Conservation (phyloP, 2,329 filamentous ascomycete genomes). For the Monosporascus sp. region DNA sequence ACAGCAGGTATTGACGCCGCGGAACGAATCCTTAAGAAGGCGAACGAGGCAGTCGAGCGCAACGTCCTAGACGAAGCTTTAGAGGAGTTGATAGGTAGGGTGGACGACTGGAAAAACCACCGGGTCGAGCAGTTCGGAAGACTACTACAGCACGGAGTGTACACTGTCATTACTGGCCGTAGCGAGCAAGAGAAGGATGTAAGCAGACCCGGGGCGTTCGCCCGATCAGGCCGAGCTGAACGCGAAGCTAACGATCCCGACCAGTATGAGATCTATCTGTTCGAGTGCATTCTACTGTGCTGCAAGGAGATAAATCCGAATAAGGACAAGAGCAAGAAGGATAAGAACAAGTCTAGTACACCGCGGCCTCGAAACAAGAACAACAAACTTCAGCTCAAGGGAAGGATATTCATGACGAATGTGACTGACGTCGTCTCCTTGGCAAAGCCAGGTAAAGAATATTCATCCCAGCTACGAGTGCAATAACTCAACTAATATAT, state of each 20-base stretch:
- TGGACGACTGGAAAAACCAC: slow-evolving; percentile 97
- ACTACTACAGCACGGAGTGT: slow-evolving; percentile 80
- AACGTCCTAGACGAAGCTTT: slow-evolving; percentile 81
- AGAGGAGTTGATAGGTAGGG: slow-evolving; percentile 71
- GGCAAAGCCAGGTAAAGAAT: slow-evolving; percentile 73
- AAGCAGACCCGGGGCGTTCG: slow-evolving; percentile 28
- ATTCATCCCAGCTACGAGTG: background rate
- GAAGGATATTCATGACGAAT: slow-evolving; percentile 98
- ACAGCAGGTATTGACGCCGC: slow-evolving; percentile 73
- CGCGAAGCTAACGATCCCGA: slow-evolving; percentile 13
- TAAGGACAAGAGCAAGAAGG: slow-evolving; percentile 75
- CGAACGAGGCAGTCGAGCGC: slow-evolving; percentile 86
- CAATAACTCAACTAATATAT: slow-evolving; percentile 6
- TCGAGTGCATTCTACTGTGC: slow-evolving; percentile 90
- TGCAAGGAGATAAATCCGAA: slow-evolving; percentile 90
- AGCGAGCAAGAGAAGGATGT: slow-evolving; percentile 91
- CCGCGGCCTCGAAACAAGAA: slow-evolving; percentile 59
- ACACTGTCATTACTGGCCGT: slow-evolving; percentile 84
- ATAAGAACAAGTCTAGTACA: slow-evolving; percentile 51
- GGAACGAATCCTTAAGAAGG: slow-evolving; percentile 73
- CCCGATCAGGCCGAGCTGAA: slow-evolving; percentile 1
- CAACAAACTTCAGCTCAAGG: slow-evolving; percentile 88
- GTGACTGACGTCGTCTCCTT: slow-evolving; percentile 90
- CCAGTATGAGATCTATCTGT: slow-evolving; percentile 95
- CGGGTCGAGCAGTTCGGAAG: slow-evolving; percentile 87